Evolutionary conservation across 192 early-diverging fungal species (phyloP).

Genomic region (Backusella luteola): DNA sequence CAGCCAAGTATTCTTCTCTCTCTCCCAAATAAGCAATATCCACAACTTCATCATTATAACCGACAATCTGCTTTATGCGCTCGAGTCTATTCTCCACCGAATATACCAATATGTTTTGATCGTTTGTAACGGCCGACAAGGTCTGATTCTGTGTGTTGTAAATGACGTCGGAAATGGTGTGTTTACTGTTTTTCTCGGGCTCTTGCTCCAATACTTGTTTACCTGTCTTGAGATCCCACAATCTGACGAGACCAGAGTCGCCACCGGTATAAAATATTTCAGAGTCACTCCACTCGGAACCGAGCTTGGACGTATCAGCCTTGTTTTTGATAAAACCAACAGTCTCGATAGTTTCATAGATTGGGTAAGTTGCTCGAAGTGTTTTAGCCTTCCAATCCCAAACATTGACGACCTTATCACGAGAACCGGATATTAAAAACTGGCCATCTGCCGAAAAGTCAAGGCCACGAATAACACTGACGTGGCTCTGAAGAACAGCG

Average conservation of each 20-base stretch:
- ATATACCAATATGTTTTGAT: constrained; percentile 90
- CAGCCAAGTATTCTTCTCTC: constrained; percentile 72
- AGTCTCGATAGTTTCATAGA: constrained; percentile 85
- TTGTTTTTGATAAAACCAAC: constrained; percentile 67
- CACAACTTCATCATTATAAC: constrained; percentile 96
- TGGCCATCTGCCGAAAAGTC: constrained; percentile 72
- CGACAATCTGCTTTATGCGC: constrained; percentile 81
- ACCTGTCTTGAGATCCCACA: constrained; percentile 84
- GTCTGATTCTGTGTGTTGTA: constrained; percentile 51
- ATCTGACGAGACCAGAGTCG: constrained; percentile 75
- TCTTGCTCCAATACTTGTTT: constrained; percentile 67
- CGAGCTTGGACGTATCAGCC: constrained; percentile 39
- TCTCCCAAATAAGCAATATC: constrained; percentile 80
- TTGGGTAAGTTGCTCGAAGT: constrained; percentile 78
- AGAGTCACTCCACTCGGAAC: constrained; percentile 24
- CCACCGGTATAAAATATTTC: constrained; percentile 84
- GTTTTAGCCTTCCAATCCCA: constrained; percentile 74
- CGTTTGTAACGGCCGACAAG: constrained; percentile 78
- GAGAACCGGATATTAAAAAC: constrained; percentile 76
- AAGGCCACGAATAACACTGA: constrained; percentile 89
- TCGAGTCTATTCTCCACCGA: constrained; percentile 48
- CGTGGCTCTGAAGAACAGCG: constrained; percentile 78
- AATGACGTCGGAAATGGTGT: constrained; percentile 73
- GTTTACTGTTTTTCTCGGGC: constrained; percentile 70
- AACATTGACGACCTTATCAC: constrained; percentile 90